Conservation (phyloP, 768 basidiomycete species). For the Pleurotus djamor region DNA sequence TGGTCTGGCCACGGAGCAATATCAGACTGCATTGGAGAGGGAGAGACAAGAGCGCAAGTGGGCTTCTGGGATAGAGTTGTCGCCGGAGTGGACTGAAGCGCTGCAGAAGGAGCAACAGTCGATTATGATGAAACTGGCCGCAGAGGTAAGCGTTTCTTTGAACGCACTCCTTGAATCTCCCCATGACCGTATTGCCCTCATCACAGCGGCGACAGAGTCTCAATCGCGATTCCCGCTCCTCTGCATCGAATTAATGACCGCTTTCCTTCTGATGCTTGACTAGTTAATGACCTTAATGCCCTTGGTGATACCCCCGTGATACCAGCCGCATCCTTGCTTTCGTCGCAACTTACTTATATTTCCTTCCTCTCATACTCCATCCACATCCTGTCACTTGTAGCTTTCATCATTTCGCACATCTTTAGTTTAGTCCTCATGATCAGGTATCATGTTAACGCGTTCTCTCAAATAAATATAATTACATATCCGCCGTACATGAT, state of each 20-base stretch:
- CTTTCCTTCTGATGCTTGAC: background rate
- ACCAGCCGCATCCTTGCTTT: background rate
- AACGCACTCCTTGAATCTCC: background rate
- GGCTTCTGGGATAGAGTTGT: conserved; percentile 2
- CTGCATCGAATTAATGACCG: conserved; percentile 2
- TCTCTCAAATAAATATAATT: background rate
- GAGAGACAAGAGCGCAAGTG: conserved; percentile 4
- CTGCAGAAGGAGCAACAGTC: conserved; percentile 4
- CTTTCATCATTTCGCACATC: background rate
- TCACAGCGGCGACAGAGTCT: conserved; percentile 1
- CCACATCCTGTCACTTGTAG: background rate
- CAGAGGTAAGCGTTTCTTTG: background rate
- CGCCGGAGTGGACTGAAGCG: conserved; percentile 4
- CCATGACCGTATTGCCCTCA: background rate
- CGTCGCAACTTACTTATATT: background rate
- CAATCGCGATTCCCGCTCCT: conserved; percentile 7
- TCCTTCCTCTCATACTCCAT: background rate
- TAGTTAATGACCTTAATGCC: background rate
- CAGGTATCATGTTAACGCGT: background rate
- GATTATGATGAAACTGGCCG: conserved; percentile 2
- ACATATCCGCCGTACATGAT: background rate
- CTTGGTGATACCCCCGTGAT: background rate
- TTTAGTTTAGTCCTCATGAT: background rate
- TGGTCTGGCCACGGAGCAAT: conserved; percentile 3
- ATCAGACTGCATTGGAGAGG: conserved; percentile 3